phyloP scores from a whole-genome alignment of 345 rosid species.

The Populus ilicifolia region DNA sequence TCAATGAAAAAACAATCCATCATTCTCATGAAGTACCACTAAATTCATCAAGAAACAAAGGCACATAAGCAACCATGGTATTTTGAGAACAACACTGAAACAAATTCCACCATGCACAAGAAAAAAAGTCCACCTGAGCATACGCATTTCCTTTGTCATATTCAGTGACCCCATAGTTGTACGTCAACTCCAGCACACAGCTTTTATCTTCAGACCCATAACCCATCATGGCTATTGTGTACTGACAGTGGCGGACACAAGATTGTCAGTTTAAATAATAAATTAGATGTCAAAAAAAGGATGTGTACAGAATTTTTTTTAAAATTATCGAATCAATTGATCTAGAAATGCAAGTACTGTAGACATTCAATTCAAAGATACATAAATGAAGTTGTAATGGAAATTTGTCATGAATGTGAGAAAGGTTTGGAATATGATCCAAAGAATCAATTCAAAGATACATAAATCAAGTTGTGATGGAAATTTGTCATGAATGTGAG shows the following conservation, averaged over 20 bases:
- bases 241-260: slow-evolving; percentile 34
- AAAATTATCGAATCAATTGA: not conserved
- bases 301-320: not conserved
- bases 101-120: not conserved
- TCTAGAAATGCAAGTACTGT: not conserved
- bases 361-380: not conserved
- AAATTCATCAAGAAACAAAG: not conserved
- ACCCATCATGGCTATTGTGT: slow-evolving; percentile 84
- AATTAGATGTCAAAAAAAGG: not conserved
- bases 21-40: not conserved
- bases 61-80: not conserved
- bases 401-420: not conserved
- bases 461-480: not conserved
- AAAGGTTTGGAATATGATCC: not conserved
- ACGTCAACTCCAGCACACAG: slow-evolving; percentile 80
- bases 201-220: slow-evolving; percentile 92
- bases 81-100: not conserved
- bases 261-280: slow-evolving; percentile 10
- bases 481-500: not conserved
- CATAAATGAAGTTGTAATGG: not conserved
- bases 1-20: slow-evolving; percentile 2
- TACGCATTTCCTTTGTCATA: slow-evolving; percentile 90
- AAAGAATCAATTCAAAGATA: not conserved
- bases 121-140: slow-evolving; percentile 57
- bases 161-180: slow-evolving; percentile 87